A percentile compares a stretch with the other conserved stretches of the same genome.
Conservation (phyloP, 371 early-diverging fungal species). For the Mucor irregularis region DNA sequence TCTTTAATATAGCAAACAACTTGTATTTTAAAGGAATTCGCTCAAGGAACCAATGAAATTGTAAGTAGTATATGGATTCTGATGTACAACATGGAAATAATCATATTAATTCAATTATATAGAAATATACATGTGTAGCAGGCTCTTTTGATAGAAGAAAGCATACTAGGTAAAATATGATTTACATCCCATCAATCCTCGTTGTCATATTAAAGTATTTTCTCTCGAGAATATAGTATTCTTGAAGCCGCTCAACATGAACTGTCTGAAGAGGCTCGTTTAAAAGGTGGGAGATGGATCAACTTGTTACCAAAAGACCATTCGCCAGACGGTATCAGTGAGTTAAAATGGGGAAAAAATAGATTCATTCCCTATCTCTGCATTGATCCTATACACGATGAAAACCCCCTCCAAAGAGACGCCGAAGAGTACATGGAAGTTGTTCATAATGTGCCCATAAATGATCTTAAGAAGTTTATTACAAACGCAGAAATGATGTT, state of each 20-base stretch:
- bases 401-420: conserved; percentile 51
- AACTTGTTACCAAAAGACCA: conserved; percentile 48
- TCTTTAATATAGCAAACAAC: conserved; percentile 50
- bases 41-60: conserved; percentile 66
- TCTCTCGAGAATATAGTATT: conserved; percentile 22
- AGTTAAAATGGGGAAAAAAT: conserved; percentile 68
- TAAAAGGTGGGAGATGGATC: conserved; percentile 57
- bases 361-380: conserved; percentile 64
- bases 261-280: conserved; percentile 64
- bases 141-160: conserved; percentile 62
- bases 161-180: conserved; percentile 44
- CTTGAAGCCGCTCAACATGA: conserved; percentile 59
- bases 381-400: conserved; percentile 54
- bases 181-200: neutral
- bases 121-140: conserved; percentile 63
- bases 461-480: conserved; percentile 43
- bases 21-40: conserved; percentile 59
- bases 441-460: conserved; percentile 35
- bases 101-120: too few relatives aligned
- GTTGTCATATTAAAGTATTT: neutral
- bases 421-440: conserved; percentile 58
- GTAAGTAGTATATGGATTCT: too few relatives aligned
- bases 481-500: conserved; percentile 49
- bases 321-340: conserved; percentile 52
- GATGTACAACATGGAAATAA: too few relatives aligned